Evolutionary conservation across 148 eudicot genomes (phyloP), one percentile per base, ranked within the genome.

Genomic region (Heliamphora exappendiculata): DNA sequence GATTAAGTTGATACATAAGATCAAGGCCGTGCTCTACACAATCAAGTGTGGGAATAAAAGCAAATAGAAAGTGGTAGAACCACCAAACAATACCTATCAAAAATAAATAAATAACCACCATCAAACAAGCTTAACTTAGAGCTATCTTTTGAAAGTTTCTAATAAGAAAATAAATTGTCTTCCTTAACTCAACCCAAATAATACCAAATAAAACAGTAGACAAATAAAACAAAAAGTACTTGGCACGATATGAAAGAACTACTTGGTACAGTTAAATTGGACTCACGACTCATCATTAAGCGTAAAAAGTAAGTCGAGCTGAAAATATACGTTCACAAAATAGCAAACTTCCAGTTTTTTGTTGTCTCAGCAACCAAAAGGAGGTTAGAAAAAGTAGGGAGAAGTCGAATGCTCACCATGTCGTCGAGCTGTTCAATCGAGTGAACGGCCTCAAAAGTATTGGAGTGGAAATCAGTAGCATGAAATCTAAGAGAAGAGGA

Each of bases 381-480:
- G 13, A 50, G 64, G 0, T 12, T 29, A 66, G 0, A 67, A 12
- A 75, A 29, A 75, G 26, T 14, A 2, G 16, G 10, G 29, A 36
- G 37, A 34, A 51, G 13, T 5, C 31, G 0, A 47, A 8, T n/a
- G 65, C 81, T 78, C 36, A 91, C 97, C 97, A 93, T 68, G 85
- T 93, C 93, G 67, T 93, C 95, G 16, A 93, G 93, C 47, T 89
- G 84, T 63, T 72, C 79, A 59, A 82, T 53, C 1, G 97, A 87
- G 7, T 79, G 87, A 72, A 68, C 37, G 76, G 88, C 81, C 73
- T 85, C 88, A 81, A 86, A 90, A 53, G 95, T 87, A 75, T 60
- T 75, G 75, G 83, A 82, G 10, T 86, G 84, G 77, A 93, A 93
- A 84, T 93, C 91, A 70, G 95, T 84, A 74, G 78, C 87, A 51